phyloP scores from a whole-genome alignment of 371 early-diverging fungal species.

The Apophysomyces elegans region DNA sequence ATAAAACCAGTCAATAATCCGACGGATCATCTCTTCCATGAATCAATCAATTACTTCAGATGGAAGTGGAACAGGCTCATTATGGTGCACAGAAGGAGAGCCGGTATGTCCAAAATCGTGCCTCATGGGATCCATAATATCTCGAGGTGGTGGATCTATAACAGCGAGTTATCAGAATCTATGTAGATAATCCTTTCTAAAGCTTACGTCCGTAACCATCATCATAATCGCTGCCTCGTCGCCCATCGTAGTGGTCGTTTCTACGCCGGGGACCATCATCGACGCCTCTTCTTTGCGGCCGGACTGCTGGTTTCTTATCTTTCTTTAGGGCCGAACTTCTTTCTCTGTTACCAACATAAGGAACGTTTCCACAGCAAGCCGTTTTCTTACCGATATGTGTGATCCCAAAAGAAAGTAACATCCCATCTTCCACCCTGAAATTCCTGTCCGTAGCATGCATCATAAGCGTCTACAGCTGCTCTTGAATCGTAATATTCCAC shows the following conservation, averaged over 20 bases:
- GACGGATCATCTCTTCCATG: not conserved
- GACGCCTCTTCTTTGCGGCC: conserved; percentile 12
- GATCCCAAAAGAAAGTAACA: conserved; percentile 58
- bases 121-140: not conserved
- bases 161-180: not conserved
- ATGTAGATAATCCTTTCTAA: not conserved
- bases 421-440: conserved; percentile 55
- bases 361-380: not conserved
- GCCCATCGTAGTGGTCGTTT: not conserved
- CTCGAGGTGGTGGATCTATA: not conserved
- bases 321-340: conserved; percentile 19
- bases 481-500: conserved; percentile 62
- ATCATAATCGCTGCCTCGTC: conserved; percentile 4
- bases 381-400: conserved; percentile 42
- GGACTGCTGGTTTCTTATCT: conserved; percentile 5
- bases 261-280: conserved; percentile 9
- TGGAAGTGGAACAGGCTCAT: conserved; percentile 3
- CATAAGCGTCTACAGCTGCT: conserved; percentile 47
- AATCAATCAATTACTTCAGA: not conserved
- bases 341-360: conserved; percentile 17
- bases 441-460: conserved; percentile 31
- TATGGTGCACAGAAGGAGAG: not conserved
- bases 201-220: conserved; percentile 5
- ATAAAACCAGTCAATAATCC: not conserved
- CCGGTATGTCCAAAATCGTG: not conserved